These are phyloP conservation scores for Nicotiana paniculata DNA, from an alignment of 257 asterid genomes.

Conservation along the genomic window DNA sequence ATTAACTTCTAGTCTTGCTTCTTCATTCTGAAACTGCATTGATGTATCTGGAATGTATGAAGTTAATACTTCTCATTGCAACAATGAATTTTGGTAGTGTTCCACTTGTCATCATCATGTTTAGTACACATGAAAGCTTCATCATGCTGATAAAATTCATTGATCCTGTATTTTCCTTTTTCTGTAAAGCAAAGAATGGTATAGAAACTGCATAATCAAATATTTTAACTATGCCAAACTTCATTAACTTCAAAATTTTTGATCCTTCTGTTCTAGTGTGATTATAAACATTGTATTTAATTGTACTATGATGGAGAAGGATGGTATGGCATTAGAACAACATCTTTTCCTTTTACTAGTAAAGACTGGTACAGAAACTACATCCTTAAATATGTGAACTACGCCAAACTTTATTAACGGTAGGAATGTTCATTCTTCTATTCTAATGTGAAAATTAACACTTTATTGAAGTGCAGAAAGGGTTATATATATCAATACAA, in stretches of 20 bases:
- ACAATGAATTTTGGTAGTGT: not conserved
- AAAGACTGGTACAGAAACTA: not conserved
- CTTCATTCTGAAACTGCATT: not conserved
- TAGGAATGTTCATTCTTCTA: not conserved
- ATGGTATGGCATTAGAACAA: not conserved
- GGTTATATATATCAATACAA: not conserved
- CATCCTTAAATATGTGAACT: not conserved
- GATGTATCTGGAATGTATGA: not conserved
- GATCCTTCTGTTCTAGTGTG: not conserved
- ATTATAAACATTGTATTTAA: not conserved
- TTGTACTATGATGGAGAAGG: not conserved
- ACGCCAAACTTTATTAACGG: not conserved
- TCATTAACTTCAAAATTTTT: not conserved
- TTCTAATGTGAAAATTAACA: not conserved
- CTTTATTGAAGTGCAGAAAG: not conserved
- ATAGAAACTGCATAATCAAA: not conserved
- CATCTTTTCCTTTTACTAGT: not conserved
- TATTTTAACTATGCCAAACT: not conserved
- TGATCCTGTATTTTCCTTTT: not conserved
- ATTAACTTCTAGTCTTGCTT: not conserved
- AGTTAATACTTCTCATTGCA: not conserved
- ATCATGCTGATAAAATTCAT: not conserved
- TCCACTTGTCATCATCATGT: not conserved
- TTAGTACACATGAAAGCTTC: not conserved
- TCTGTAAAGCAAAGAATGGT: not conserved